Base-by-base conservation (phyloP, 129 eudicot genomes). In the Smallanthus sonchifolius region DNA sequence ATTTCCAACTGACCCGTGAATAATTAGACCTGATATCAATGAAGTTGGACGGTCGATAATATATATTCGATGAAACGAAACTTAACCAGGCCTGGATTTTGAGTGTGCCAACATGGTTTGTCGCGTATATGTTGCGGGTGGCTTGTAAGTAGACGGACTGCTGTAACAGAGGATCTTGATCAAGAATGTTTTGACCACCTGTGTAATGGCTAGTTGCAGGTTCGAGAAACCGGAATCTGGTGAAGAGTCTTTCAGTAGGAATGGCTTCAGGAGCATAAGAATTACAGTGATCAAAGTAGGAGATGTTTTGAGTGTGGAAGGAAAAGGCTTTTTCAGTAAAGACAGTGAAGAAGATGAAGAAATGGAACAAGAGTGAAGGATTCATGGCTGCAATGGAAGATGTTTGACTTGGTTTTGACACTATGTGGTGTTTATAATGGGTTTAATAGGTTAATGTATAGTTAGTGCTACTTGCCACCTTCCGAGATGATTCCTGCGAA, bases 251-350 rank as follows among this genome's bases (percentile, higher is more conserved):
- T 11, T 20, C 16, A 10, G 92, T 90, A 45, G 85, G 76, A 52
- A 20, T 54, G 51, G 91, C 88, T 74, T 81, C 80, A 32, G 90
- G 84, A 76, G 87, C 80, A 1, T 79, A 17, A 30, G 87, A 79
- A 65, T 81, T 76, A 56, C 93, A 90, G 75, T 85, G 83, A 10
- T 79, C 59, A 10, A 69, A 74, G 71, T 90, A 87, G 24, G 93
- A 71, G 71, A 80, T 64, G 73, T 73, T 11, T 24, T 74, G 17
- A 15, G 5, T 24, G 14, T 80, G 0, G 5, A 78, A 38, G 14
- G 77, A 64, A 11, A 74, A 51, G 44, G 65, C 6, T 30, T 73
- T 15, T 42, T 55, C 2, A 74, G 56, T 67, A 74, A 44, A 68
- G 48, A 78, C 8, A 15, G 24, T 7, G 79, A 65, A 64, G n/a